Conservation (phyloP, 2,329 filamentous ascomycete species). For the Ramularia endophylla region DNA sequence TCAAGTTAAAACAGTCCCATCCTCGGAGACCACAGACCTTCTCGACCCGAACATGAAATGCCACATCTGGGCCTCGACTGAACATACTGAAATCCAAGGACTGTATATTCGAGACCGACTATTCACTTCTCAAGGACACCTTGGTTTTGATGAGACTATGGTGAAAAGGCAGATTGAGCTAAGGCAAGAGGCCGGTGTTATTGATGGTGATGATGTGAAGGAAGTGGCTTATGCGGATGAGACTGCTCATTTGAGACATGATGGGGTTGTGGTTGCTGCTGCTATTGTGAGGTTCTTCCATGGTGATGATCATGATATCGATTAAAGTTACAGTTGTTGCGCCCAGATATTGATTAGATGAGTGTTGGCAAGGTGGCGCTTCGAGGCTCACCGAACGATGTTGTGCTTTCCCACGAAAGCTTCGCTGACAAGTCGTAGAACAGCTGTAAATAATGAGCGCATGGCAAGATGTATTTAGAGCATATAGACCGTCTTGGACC, state of each 20-base stretch:
- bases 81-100: constrained; percentile 41
- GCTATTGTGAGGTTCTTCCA: constrained; percentile 44
- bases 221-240: constrained; percentile 35
- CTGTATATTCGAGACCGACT: constrained; percentile 40
- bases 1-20: constrained; percentile 35
- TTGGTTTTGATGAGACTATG: constrained; percentile 44
- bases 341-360: too few species aligned
- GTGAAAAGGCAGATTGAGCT: constrained; percentile 42
- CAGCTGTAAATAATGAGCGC: too few species aligned
- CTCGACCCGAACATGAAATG: constrained; percentile 39
- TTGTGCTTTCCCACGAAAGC: too few species aligned
- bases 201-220: constrained; percentile 33
- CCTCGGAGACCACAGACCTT: constrained; percentile 27
- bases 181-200: constrained; percentile 38
- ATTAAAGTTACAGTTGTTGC: constrained; percentile 7
- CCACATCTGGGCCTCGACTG: constrained; percentile 44
- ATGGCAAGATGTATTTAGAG: too few species aligned
- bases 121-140: constrained; percentile 44
- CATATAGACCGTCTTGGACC: too few species aligned
- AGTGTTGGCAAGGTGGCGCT: too few species aligned
- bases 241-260: constrained; percentile 36
- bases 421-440: too few species aligned
- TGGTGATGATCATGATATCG: constrained; percentile 42
- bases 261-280: constrained; percentile 31
- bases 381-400: too few species aligned